Evolutionary conservation across 176 grass and related monocot genomes (phyloP).

Genomic region (Juncus inflexus): DNA sequence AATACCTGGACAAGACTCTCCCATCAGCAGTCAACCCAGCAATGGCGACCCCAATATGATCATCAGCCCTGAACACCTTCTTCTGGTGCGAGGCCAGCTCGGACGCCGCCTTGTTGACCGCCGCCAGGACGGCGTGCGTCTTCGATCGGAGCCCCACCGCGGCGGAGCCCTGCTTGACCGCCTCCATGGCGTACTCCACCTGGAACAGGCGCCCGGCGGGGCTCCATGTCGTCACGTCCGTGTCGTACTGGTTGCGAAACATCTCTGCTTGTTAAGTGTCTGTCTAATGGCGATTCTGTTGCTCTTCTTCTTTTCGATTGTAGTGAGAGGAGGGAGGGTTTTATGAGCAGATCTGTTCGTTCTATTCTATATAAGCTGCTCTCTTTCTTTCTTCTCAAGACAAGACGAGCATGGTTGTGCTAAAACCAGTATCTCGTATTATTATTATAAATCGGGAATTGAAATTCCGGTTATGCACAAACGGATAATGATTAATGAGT

Average conservation of each 20-base stretch:
- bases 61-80: slow-evolving; percentile 79
- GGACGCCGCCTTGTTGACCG: slow-evolving; percentile 77
- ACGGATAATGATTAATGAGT: too few relatives aligned
- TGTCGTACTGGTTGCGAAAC: slow-evolving; percentile 98
- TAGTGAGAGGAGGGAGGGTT: not conserved
- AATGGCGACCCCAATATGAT: slow-evolving; percentile 85
- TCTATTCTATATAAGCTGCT: not conserved
- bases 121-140: slow-evolving; percentile 58
- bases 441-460: too few relatives aligned
- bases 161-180: slow-evolving; percentile 96
- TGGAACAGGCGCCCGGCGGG: slow-evolving; percentile 89
- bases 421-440: too few relatives aligned
- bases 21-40: slow-evolving; percentile 87
- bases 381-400: slow-evolving; percentile 24
- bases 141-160: slow-evolving; percentile 75
- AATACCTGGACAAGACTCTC: slow-evolving; percentile 55
- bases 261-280: slow-evolving; percentile 20
- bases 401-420: not conserved
- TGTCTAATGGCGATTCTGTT: not conserved
- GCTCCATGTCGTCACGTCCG: slow-evolving; percentile 94
- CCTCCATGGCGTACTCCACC: slow-evolving; percentile 99
- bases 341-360: not conserved
- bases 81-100: slow-evolving; percentile 91
- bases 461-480: too few relatives aligned
- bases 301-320: not conserved